Evolutionary conservation across 2,329 filamentous ascomycete species (phyloP).

Genomic region (Lasiodiplodia hormozganensis): DNA sequence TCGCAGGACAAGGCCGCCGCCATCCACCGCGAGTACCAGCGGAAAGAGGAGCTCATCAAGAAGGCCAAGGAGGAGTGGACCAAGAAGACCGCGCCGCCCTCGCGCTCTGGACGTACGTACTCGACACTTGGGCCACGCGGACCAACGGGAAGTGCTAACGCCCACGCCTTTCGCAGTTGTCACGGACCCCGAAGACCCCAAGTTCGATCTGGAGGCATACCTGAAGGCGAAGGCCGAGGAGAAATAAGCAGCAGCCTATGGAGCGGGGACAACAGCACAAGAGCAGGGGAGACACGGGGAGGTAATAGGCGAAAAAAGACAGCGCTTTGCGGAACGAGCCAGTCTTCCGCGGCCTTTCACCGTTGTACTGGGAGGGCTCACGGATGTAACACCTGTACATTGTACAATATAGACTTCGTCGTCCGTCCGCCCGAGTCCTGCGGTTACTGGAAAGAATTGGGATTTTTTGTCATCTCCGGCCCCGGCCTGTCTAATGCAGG

Average conservation of each 20-base stretch:
- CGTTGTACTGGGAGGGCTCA: slow-evolving; percentile 20
- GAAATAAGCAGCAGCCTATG: slow-evolving; percentile 33
- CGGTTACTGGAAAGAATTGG: slow-evolving; percentile 23
- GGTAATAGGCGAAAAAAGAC: slow-evolving; percentile 28
- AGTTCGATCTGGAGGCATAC: slow-evolving; percentile 92
- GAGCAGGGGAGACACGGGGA: slow-evolving; percentile 13
- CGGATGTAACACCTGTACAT: slow-evolving; percentile 48
- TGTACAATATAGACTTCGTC: slow-evolving; percentile 50
- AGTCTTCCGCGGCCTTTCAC: slow-evolving; percentile 34
- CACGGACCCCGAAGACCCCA: slow-evolving; percentile 79
- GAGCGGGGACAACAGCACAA: slow-evolving; percentile 1
- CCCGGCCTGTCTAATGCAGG: not conserved
- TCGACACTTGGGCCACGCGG: slow-evolving; percentile 15
- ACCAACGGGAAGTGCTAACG: slow-evolving; percentile 11
- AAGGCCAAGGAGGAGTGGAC: slow-evolving; percentile 91
- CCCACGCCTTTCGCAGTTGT: slow-evolving; percentile 16
- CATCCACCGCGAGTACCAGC: slow-evolving; percentile 82
- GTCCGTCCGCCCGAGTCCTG: slow-evolving; percentile 26
- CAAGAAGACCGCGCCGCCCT: slow-evolving; percentile 70
- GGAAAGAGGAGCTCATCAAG: slow-evolving; percentile 89
- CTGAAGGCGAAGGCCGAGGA: slow-evolving; percentile 67
- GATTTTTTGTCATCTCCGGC: slow-evolving; percentile 14
- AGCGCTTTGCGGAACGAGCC: slow-evolving; percentile 27
- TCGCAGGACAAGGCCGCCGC: slow-evolving; percentile 73
- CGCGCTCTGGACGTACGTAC: slow-evolving; percentile 48